A percentile compares a stretch with the other conserved stretches of the same genome.
phyloP scores from a whole-genome alignment of 2,329 filamentous ascomycete genomes.

The Podosphaera aphanis region DNA sequence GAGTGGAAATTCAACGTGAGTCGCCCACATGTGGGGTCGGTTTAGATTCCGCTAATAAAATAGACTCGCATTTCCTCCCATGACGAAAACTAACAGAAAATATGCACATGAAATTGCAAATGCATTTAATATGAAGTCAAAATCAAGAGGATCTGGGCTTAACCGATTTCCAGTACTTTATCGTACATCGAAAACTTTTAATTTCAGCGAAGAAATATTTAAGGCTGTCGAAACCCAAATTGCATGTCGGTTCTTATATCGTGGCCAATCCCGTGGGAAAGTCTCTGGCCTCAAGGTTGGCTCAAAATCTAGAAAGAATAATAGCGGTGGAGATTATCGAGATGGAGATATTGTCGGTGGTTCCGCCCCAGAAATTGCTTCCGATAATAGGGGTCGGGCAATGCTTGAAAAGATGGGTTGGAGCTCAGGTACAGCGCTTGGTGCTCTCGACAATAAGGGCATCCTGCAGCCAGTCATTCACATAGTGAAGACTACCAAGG shows the following conservation, averaged over 20 bases:
- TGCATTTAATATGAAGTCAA: slow-evolving; percentile 57
- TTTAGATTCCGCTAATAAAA: slow-evolving; percentile 1
- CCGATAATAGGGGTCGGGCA: slow-evolving; percentile 58
- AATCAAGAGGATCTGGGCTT: slow-evolving; percentile 52
- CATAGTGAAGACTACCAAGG: slow-evolving; percentile 65
- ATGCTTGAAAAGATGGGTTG: slow-evolving; percentile 98
- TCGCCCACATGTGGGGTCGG: background rate
- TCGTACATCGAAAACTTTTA: slow-evolving; percentile 43
- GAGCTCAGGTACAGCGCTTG: slow-evolving; percentile 66
- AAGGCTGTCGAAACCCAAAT: slow-evolving; percentile 24
- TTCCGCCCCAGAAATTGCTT: slow-evolving; percentile 60
- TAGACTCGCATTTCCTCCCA: slow-evolving; percentile 57
- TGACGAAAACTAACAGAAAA: slow-evolving; percentile 58
- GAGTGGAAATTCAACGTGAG: slow-evolving; percentile 37
- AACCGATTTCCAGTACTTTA: slow-evolving; percentile 55
- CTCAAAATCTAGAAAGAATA: slow-evolving; percentile 15
- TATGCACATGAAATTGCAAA: slow-evolving; percentile 58
- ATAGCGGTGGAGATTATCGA: slow-evolving; percentile 33
- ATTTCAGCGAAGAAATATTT: slow-evolving; percentile 34
- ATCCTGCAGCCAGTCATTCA: slow-evolving; percentile 70
- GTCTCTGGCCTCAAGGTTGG: slow-evolving; percentile 15
- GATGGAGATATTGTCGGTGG: slow-evolving; percentile 80
- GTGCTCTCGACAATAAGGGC: slow-evolving; percentile 62
- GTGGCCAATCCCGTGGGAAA: slow-evolving; percentile 22
- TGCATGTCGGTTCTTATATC: slow-evolving; percentile 30